A percentile compares a stretch with the other conserved stretches of the same genome.
phyloP scores from a whole-genome alignment of 2,329 filamentous ascomycete genomes.

The Fulvia fulva region DNA sequence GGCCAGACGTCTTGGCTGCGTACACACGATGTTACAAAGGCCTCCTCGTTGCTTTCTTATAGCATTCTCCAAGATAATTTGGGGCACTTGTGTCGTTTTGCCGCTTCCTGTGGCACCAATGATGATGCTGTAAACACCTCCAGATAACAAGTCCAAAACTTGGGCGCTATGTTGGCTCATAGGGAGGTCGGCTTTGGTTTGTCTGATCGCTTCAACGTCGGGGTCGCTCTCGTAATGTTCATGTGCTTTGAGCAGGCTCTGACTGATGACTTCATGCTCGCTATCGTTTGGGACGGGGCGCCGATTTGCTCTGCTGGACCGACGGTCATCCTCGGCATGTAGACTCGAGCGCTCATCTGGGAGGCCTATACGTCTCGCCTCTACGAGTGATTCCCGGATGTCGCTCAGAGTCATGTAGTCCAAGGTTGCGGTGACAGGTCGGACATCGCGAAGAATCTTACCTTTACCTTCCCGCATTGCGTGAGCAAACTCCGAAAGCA shows the following conservation, averaged over 20 bases:
- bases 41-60: constrained; percentile 39
- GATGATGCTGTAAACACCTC: constrained; percentile 44
- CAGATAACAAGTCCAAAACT: constrained; percentile 34
- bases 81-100: constrained; percentile 51
- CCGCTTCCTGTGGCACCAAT: constrained; percentile 46
- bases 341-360: constrained; percentile 29
- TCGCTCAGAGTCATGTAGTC: constrained; percentile 31
- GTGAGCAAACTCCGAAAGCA: constrained; percentile 34
- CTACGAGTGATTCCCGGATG: constrained; percentile 36
- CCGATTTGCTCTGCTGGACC: neutral
- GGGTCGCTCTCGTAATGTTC: constrained; percentile 20
- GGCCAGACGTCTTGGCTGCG: constrained; percentile 48
- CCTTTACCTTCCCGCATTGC: constrained; percentile 31
- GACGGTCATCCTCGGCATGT: constrained; percentile 18
- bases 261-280: neutral
- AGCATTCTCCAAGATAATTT: constrained; percentile 50
- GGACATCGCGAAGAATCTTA: constrained; percentile 31
- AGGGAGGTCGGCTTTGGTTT: constrained; percentile 37
- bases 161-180: constrained; percentile 37
- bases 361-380: constrained; percentile 34
- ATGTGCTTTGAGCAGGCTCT: constrained; percentile 14
- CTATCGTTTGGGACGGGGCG: neutral
- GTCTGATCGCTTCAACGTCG: constrained; percentile 20
- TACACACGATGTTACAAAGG: constrained; percentile 48
- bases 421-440: constrained; percentile 28